phyloP scores from a whole-genome alignment of 139 green algal species.

The Tetradesmus obliquus region DNA sequence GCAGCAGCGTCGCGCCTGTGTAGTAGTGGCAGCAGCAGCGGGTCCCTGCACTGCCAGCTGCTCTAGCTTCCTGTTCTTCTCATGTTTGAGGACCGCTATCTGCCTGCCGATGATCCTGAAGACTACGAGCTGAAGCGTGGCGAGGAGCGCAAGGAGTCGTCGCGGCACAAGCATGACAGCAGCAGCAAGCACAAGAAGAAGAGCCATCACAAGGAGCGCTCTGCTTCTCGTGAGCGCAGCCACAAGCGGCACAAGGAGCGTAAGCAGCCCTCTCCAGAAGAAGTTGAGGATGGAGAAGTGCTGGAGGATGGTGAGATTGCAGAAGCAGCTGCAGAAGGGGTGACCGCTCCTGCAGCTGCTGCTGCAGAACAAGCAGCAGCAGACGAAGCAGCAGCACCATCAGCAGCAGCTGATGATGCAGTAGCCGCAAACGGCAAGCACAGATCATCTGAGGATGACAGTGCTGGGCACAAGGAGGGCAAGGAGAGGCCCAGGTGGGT shows the following conservation, averaged over 20 bases:
- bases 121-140: conserved; percentile 39
- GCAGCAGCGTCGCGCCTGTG: neutral
- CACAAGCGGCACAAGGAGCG: neutral
- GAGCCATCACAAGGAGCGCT: conserved; percentile 55
- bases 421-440: neutral
- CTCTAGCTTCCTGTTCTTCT: neutral
- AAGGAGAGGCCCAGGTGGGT: neutral
- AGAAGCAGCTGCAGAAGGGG: neutral
- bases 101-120: conserved; percentile 28
- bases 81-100: conserved; percentile 39
- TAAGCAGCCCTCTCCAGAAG: neutral
- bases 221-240: neutral
- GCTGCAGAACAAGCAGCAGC: neutral
- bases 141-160: neutral
- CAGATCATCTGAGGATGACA: neutral
- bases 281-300: conserved; percentile 48
- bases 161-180: conserved; percentile 29
- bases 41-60: neutral
- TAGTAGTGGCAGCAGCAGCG: conserved; percentile 5
- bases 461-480: neutral
- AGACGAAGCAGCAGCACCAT: neutral
- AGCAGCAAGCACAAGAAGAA: conserved; percentile 66
- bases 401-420: neutral
- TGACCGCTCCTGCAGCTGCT: neutral
- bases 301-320: conserved; percentile 26